Conservation (phyloP, 2,329 filamentous ascomycete genomes). For the Septoria linicola region DNA sequence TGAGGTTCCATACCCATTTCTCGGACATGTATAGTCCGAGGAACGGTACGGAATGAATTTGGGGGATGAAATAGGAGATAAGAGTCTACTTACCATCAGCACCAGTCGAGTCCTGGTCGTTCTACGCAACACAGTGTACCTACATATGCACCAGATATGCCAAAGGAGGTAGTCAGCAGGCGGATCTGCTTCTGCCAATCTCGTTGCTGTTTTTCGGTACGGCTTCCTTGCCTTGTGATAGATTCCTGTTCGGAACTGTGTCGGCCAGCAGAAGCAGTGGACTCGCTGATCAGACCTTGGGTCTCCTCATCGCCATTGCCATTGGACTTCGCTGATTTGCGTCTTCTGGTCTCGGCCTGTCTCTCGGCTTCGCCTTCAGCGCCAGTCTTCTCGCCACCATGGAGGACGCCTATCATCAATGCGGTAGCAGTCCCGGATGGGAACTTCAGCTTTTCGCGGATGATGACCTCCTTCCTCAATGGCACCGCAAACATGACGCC, state of each 20-base stretch:
- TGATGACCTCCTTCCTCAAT: constrained; percentile 84
- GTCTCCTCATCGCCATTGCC: constrained; percentile 35
- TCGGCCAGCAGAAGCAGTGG: constrained; percentile 12
- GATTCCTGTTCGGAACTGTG: constrained; percentile 30
- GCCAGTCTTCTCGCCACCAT: constrained; percentile 56
- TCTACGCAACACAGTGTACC: constrained; percentile 24
- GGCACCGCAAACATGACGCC: constrained; percentile 96
- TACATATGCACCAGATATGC: constrained; percentile 55
- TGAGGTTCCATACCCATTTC: constrained; percentile 92
- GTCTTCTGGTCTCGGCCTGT: constrained; percentile 19
- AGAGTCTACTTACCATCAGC: constrained; percentile 61
- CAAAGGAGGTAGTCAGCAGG: constrained; percentile 60
- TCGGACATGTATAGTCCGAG: constrained; percentile 72
- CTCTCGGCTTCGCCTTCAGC: constrained; percentile 42
- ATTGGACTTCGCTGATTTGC: constrained; percentile 16
- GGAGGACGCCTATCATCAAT: constrained; percentile 84
- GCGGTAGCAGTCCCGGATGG: constrained; percentile 95
- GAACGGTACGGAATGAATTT: constrained; percentile 80
- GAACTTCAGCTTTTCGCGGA: constrained; percentile 87
- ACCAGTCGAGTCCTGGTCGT: constrained; percentile 17
- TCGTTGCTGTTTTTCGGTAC: constrained; percentile 31
- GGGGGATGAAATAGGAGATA: constrained; percentile 83
- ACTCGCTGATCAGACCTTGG: constrained; percentile 37
- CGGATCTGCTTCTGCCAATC: constrained; percentile 65
- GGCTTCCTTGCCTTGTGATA: constrained; percentile 16